These are phyloP conservation scores for Phytophthora constricta DNA, from an alignment of 352 stramenopile genomes.

Conservation along the genomic window DNA sequence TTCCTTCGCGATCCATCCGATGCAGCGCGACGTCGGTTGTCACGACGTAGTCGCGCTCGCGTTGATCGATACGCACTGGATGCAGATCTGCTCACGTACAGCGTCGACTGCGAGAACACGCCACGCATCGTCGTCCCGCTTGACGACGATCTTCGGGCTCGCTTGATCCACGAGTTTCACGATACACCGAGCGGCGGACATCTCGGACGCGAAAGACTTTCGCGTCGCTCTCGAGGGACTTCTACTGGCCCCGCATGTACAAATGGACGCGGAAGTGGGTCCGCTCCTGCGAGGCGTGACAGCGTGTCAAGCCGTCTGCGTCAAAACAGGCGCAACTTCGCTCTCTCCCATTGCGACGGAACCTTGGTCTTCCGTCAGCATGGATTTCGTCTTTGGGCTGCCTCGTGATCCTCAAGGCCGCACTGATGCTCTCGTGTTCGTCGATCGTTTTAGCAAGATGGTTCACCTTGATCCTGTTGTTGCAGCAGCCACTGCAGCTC, in stretches of 20 bases:
- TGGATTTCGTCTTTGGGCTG: too few species aligned
- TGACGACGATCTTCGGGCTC: slow-evolving; percentile 15
- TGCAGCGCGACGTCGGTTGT: not conserved
- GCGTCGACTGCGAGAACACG: slow-evolving; percentile 1
- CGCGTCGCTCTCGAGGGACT: slow-evolving; percentile 5
- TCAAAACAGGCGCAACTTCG: not conserved
- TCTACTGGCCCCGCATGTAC: slow-evolving; percentile 34
- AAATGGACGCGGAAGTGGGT: slow-evolving; percentile 23
- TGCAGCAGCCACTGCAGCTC: too few species aligned
- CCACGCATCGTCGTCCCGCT: slow-evolving; percentile 5
- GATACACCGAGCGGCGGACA: slow-evolving; percentile 15
- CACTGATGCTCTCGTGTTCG: too few species aligned
- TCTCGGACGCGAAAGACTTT: slow-evolving; percentile 28
- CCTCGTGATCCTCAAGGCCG: too few species aligned
- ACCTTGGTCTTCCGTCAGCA: too few species aligned
- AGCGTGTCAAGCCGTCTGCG: slow-evolving; percentile 16
- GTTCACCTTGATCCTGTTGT: too few species aligned
- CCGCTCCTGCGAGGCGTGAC: slow-evolving; percentile 17
- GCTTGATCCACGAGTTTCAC: slow-evolving; percentile 20
- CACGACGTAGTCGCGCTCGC: not conserved
- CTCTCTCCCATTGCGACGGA: too few species aligned
- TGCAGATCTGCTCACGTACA: slow-evolving; percentile 10
- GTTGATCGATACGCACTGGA: slow-evolving; percentile 3
- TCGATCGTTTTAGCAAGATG: too few species aligned
- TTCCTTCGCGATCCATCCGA: slow-evolving; percentile 8